Evolutionary conservation across 1,284 basidiomycete species (phyloP).

Genomic region (Thecaphora frezii): DNA sequence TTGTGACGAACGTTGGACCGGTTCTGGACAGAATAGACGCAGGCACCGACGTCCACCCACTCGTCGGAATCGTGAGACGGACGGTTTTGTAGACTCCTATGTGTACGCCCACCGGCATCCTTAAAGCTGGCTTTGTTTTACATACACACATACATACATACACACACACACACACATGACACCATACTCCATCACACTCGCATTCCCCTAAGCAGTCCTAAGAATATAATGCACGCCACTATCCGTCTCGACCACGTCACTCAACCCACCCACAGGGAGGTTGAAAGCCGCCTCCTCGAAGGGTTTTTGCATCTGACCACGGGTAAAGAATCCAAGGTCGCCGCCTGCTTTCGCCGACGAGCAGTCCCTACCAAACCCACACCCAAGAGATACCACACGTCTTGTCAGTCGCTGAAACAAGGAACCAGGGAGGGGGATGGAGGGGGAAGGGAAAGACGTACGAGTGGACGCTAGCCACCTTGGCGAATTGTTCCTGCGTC

Average conservation of each 20-base stretch:
- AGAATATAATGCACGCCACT: conserved; percentile 95
- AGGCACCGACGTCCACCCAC: no score
- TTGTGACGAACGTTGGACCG: no score
- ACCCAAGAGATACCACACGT: no score
- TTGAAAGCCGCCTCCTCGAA: conserved; percentile 90
- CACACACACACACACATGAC: no score
- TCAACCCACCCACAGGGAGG: conserved; percentile 79
- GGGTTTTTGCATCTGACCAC: conserved; percentile 93
- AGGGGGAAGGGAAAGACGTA: conserved; percentile 12
- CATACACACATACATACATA: no score
- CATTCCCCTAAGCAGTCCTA: conserved; percentile 79
- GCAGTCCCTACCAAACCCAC: no score
- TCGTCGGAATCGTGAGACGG: no score
- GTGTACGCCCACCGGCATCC: no score
- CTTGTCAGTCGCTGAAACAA: background rate
- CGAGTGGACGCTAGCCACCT: conserved; percentile 48
- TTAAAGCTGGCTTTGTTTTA: no score
- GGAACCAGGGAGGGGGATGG: background rate
- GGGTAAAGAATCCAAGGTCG: conserved; percentile 70
- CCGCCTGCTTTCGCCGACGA: conserved; percentile 53
- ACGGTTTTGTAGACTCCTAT: no score
- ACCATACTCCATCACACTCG: no score
- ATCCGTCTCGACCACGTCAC: conserved; percentile 83
- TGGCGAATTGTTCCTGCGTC: conserved; percentile 44
- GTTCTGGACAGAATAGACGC: no score